A percentile compares a stretch with the other conserved stretches of the same genome.
Evolutionary conservation across 805 yeast genomes (phyloP).

Genomic region (Cyberlindnera mrakii): DNA sequence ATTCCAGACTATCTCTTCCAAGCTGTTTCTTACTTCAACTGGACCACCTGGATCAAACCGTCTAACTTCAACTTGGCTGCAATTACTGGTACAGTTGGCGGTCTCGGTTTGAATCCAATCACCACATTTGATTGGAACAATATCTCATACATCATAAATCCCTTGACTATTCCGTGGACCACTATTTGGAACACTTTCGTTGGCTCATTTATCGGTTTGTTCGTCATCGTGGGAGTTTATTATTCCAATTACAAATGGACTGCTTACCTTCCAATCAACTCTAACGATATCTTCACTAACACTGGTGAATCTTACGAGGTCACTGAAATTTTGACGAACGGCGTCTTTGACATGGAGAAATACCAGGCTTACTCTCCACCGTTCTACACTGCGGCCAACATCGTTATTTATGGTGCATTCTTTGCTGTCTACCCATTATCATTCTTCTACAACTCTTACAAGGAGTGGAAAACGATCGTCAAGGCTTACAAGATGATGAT

Average conservation of each 20-base stretch:
- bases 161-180: conserved; percentile 42
- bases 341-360: conserved; percentile 38
- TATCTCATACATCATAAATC: conserved; percentile 32
- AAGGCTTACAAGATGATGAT: conserved; percentile 5
- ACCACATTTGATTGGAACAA: conserved; percentile 51
- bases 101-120: conserved; percentile 49
- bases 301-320: conserved; percentile 43
- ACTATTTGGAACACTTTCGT: conserved; percentile 25
- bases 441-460: conserved; percentile 37
- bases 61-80: conserved; percentile 40
- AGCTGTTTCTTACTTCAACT: conserved; percentile 39
- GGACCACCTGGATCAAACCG: conserved; percentile 58
- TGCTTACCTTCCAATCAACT: conserved; percentile 35
- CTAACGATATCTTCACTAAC: conserved; percentile 46
- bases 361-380: conserved; percentile 58
- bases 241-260: conserved; percentile 36
- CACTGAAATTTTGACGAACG: conserved; percentile 39
- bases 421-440: conserved; percentile 42
- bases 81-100: conserved; percentile 41
- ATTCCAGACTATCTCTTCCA: conserved; percentile 37
- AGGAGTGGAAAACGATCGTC: conserved; percentile 36
- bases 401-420: conserved; percentile 52
- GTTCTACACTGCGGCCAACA: conserved; percentile 57
- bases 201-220: conserved; percentile 30
- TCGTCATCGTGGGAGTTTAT: conserved; percentile 31